These are phyloP conservation scores for Rhododendron simsii DNA, from an alignment of 148 eudicot genomes.

Conservation along the genomic window DNA sequence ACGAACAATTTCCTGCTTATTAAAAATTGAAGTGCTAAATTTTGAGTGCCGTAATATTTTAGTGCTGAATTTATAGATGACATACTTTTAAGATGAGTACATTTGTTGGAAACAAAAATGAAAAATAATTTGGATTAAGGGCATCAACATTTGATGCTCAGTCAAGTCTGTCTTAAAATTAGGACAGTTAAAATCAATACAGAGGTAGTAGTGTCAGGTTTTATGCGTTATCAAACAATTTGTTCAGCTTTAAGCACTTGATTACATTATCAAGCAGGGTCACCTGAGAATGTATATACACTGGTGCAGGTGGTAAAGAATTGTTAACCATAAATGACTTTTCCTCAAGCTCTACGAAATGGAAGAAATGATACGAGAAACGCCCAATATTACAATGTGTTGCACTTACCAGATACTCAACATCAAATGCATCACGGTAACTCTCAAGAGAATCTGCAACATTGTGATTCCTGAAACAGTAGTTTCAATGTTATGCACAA, in stretches of 20 bases:
- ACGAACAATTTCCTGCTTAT: not conserved
- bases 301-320: not conserved
- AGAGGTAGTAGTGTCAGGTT: not conserved
- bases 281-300: not conserved
- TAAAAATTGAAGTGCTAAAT: not conserved
- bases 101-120: not conserved
- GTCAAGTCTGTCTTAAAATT: not conserved
- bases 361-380: not conserved
- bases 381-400: not conserved
- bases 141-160: not conserved
- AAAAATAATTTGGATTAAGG: not conserved
- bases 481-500: not conserved
- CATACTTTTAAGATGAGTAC: not conserved
- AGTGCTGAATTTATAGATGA: not conserved
- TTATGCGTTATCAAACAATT: not conserved
- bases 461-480: conserved; percentile 67
- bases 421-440: conserved; percentile 71
- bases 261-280: not conserved
- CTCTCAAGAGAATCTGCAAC: conserved; percentile 63
- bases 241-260: not conserved
- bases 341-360: too few relatives aligned
- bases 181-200: not conserved
- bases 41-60: not conserved
- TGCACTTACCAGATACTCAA: conserved; percentile 67
- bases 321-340: not conserved